Evolutionary conservation across 805 yeast genomes (phyloP).

Genomic region (Priceomyces haplophilus): DNA sequence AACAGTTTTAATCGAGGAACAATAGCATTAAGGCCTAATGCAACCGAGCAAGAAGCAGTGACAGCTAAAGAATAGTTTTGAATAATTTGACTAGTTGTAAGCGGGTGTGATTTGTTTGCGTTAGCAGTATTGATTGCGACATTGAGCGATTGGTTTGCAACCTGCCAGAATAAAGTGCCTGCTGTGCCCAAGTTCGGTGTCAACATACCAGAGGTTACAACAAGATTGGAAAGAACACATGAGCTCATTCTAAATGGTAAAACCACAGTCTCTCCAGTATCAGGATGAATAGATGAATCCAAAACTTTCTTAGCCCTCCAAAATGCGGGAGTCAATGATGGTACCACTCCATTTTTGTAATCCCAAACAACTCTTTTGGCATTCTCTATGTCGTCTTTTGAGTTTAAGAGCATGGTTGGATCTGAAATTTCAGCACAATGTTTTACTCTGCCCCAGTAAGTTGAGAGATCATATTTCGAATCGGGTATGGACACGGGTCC

Average conservation of each 20-base stretch:
- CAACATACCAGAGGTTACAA: slow-evolving; percentile 96
- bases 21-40: slow-evolving; percentile 83
- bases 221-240: slow-evolving; percentile 87
- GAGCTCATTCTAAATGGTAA: slow-evolving; percentile 97
- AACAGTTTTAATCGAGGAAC: slow-evolving; percentile 81
- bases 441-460: slow-evolving; percentile 91
- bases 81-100: slow-evolving; percentile 71
- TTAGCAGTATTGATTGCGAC: slow-evolving; percentile 97
- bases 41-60: slow-evolving; percentile 91
- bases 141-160: slow-evolving; percentile 93
- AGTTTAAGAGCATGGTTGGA: slow-evolving; percentile 82
- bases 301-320: slow-evolving; percentile 87
- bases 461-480: slow-evolving; percentile 72
- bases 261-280: slow-evolving; percentile 88
- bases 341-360: slow-evolving; percentile 65
- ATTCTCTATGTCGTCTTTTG: slow-evolving; percentile 55
- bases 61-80: slow-evolving; percentile 87
- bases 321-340: slow-evolving; percentile 69
- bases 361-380: slow-evolving; percentile 68
- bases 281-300: slow-evolving; percentile 95
- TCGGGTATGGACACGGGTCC: slow-evolving; percentile 79
- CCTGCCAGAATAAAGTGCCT: slow-evolving; percentile 96
- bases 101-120: slow-evolving; percentile 91
- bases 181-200: slow-evolving; percentile 87
- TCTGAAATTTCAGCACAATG: slow-evolving; percentile 93